A percentile compares a stretch with the other conserved stretches of the same genome.
Evolutionary conservation across 2,329 filamentous ascomycete species (phyloP).

Genomic region (Aspergillus latus): DNA sequence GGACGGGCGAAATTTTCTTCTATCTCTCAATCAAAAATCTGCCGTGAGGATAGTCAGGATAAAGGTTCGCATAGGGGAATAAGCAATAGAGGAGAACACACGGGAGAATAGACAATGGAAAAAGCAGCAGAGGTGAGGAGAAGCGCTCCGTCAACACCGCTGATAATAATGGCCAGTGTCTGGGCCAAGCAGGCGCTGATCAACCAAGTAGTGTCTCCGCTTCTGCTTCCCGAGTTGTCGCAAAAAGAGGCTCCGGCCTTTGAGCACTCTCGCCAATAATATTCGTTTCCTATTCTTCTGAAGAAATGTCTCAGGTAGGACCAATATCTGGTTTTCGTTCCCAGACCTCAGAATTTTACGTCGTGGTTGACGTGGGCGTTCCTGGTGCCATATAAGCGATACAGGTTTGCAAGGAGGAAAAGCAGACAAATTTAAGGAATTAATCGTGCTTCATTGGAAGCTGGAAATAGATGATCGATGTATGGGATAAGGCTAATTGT

Average conservation of each 20-base stretch:
- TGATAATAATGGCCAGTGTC: constrained; percentile 22
- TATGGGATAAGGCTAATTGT: no score
- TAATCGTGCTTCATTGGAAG: no score
- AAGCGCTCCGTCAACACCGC: constrained; percentile 11
- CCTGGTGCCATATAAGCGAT: constrained; percentile 2
- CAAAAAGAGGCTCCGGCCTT: constrained; percentile 19
- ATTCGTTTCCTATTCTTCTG: constrained; percentile 3
- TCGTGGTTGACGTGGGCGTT: not conserved
- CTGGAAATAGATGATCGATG: no score
- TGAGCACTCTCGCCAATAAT: constrained; percentile 8
- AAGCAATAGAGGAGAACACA: constrained; percentile 11
- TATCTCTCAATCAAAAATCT: not conserved
- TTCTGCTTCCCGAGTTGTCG: constrained; percentile 30
- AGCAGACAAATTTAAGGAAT: not conserved
- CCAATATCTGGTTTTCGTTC: constrained; percentile 4
- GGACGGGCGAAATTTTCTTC: constrained; percentile 8
- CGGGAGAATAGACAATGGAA: constrained; percentile 24
- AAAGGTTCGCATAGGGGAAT: not conserved
- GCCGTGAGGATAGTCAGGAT: constrained; percentile 10
- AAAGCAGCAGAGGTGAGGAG: constrained; percentile 30
- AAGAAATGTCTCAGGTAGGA: constrained; percentile 10
- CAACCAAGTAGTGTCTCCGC: constrained; percentile 31
- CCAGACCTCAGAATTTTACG: not conserved
- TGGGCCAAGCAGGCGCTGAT: constrained; percentile 31
- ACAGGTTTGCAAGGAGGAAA: constrained; percentile 7